phyloP scores from a whole-genome alignment of 2,329 filamentous ascomycete genomes.

The Didymella glomerata region DNA sequence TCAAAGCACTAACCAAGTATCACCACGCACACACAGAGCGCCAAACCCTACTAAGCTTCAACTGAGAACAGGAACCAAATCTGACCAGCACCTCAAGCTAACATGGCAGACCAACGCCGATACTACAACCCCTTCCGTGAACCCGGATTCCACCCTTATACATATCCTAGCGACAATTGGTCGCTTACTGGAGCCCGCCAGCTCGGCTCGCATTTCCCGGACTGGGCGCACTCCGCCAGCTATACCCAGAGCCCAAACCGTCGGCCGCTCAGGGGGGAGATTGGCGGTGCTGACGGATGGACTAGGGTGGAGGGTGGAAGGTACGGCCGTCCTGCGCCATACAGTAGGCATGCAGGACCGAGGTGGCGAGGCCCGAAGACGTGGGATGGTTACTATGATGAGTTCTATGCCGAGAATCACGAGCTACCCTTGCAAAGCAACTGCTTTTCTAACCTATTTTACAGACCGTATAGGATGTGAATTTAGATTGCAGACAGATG shows the following conservation, averaged over 20 bases:
- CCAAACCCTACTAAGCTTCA: neutral
- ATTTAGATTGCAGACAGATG: no score
- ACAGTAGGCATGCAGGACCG: neutral
- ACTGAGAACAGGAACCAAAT: neutral
- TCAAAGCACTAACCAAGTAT: neutral
- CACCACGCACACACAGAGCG: neutral
- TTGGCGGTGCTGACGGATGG: neutral
- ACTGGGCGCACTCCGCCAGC: neutral
- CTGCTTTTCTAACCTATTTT: no score
- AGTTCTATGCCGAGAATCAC: no score
- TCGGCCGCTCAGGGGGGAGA: neutral
- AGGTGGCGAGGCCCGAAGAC: neutral
- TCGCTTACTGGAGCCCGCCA: neutral
- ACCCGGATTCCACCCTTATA: neutral
- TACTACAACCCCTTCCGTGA: neutral
- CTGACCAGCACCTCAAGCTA: neutral
- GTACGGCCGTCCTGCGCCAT: neutral
- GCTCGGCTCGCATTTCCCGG: slow-evolving; percentile 1
- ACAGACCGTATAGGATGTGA: no score
- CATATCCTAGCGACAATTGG: no score
- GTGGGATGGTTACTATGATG: neutral
- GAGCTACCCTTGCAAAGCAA: no score
- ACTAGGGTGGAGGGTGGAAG: neutral
- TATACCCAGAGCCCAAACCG: neutral
- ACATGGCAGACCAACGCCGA: neutral